Base-by-base conservation (phyloP, 2,329 filamentous ascomycete genomes). In the Colletotrichum orchidophilum region DNA sequence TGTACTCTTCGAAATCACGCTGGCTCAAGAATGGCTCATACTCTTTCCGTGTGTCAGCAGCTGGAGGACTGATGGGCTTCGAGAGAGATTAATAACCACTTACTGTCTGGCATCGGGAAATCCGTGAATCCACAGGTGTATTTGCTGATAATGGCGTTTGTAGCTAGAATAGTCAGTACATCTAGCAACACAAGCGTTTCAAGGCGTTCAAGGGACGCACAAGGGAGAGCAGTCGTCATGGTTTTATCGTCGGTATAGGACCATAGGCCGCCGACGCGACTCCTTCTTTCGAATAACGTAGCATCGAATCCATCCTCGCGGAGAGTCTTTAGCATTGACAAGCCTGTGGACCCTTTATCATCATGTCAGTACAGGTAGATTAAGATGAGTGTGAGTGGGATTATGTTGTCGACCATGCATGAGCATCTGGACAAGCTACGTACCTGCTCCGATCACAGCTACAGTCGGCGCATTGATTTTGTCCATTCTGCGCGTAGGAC, bases 301-400 rank as follows among this genome's bases (percentile, higher is more conserved):
- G 80, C 82, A n/a, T 79, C 75, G 71, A 85, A 85, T 1, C 83
- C 83, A 76, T 83, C 83, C 66, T 84, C 83, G 12, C 78, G 78
- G 11, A 85, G 75, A 3, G 79, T 81, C 74, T 86, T 85, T 42
- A 82, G 73, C 71, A 77, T 77, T 11, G 78, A 78, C 24, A 80
- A 68, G 3, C 78, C 78, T 1, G 77, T 74, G 1, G 78, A 73
- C 2, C 79, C 78, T 80, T 53, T 1, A 2, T 1, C 3, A 13
- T 54, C 5, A 12, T 21, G 29, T 67, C 27, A 71, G 35, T 21
- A 13, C 49, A 46, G 0, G 18, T 11, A 11, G 39, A n/a, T 21
- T 5, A 11, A 3, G 7, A 15, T 18, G 8, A n/a, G n/a, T n/a
- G n/a, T n/a, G n/a, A n/a, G n/a, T n/a, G n/a, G n/a, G n/a, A n/a